phyloP scores from a whole-genome alignment of 176 grass and related monocot genomes.

The Lolium rigidum region DNA sequence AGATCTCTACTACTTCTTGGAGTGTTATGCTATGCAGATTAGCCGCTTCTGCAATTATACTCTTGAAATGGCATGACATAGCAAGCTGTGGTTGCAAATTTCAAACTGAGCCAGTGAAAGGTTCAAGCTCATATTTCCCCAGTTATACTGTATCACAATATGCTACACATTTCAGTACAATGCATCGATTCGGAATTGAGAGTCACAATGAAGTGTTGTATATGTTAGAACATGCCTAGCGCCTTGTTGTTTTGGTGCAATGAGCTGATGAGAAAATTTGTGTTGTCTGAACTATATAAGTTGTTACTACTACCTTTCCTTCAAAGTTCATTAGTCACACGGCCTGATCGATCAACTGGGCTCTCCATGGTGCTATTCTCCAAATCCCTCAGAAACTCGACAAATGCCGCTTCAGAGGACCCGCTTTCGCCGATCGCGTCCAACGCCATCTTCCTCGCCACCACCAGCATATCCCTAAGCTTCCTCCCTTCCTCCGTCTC shows the following conservation, averaged over 20 bases:
- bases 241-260: too few species aligned
- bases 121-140: not conserved
- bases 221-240: too few species aligned
- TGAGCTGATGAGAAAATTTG: not conserved
- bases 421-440: constrained; percentile 39
- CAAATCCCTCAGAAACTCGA: constrained; percentile 38
- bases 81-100: not conserved
- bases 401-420: constrained; percentile 43
- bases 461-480: constrained; percentile 35
- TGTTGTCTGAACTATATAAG: not conserved
- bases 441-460: constrained; percentile 34
- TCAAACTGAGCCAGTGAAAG: not conserved
- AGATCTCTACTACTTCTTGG: not conserved
- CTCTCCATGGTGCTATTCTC: not conserved
- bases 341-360: not conserved
- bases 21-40: not conserved
- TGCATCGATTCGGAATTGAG: not conserved
- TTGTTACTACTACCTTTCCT: not conserved
- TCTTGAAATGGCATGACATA: not conserved
- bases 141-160: constrained; percentile 1
- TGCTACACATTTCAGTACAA: not conserved
- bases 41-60: not conserved
- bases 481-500: constrained; percentile 44
- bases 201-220: not conserved
- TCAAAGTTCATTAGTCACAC: not conserved